These are phyloP conservation scores for Echinochloa phyllopogon DNA, from an alignment of 176 grass and related monocot genomes.

Conservation along the genomic window DNA sequence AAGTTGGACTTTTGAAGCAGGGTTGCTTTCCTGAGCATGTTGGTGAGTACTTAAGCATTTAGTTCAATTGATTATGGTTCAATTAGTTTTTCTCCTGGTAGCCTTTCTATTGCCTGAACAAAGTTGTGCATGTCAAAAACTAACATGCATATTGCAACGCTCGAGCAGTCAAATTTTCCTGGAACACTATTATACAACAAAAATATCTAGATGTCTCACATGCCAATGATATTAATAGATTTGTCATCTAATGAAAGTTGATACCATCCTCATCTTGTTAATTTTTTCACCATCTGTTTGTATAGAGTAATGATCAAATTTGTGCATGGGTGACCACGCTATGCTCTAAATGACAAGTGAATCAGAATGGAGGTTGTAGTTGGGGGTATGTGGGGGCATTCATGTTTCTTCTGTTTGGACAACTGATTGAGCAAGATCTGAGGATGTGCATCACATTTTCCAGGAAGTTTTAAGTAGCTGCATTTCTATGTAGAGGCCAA, in stretches of 20 bases:
- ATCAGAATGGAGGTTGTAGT: neutral
- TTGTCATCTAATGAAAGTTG: neutral
- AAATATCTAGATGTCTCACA: conserved; percentile 6
- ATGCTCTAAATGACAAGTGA: neutral
- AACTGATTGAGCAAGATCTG: conserved; percentile 22
- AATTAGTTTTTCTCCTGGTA: neutral
- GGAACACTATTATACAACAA: neutral
- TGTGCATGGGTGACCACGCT: neutral
- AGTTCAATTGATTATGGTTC: conserved; percentile 15
- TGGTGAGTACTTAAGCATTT: conserved; percentile 53
- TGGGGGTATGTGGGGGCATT: conserved; percentile 40
- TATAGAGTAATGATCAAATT: neutral
- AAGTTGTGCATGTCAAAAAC: neutral
- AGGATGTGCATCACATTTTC: conserved; percentile 26
- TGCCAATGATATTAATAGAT: neutral
- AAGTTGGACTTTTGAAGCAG: conserved; percentile 68
- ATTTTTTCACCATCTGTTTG: neutral
- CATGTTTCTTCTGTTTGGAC: conserved; percentile 19
- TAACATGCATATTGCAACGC: neutral
- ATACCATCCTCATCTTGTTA: neutral
- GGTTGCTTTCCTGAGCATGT: conserved; percentile 49
- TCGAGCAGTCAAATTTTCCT: neutral
- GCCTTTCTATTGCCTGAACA: conserved; percentile 24
- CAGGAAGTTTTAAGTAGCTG: conserved; percentile 28
- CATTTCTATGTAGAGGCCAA: conserved; percentile 40